A percentile compares a stretch with the other conserved stretches of the same genome.
Conservation (phyloP, 2,329 filamentous ascomycete genomes). For the Magnaporthiopsis poae region DNA sequence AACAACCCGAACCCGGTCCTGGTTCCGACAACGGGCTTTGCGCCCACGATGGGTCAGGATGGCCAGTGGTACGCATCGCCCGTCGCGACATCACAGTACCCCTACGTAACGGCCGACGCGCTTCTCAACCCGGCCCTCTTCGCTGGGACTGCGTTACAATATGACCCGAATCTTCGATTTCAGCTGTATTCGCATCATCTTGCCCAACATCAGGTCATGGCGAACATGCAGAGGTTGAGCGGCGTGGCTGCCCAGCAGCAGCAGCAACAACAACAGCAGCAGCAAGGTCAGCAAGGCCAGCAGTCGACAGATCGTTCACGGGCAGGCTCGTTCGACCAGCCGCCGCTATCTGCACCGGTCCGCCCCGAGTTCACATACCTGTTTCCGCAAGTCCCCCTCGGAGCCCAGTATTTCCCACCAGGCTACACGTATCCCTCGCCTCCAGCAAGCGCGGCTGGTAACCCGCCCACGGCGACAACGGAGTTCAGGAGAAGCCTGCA, state of each 20-base stretch:
- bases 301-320: slow-evolving; percentile 40
- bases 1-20: slow-evolving; percentile 30
- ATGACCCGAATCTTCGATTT: slow-evolving; percentile 25
- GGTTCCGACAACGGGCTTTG: slow-evolving; percentile 26
- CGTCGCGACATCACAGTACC: slow-evolving; percentile 28
- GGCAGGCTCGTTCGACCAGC: slow-evolving; percentile 54
- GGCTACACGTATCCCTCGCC: slow-evolving; percentile 45
- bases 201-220: slow-evolving; percentile 32
- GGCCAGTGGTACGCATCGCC: slow-evolving; percentile 36
- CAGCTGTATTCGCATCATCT: slow-evolving; percentile 36
- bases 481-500: slow-evolving; percentile 51
- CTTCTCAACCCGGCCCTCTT: slow-evolving; percentile 18
- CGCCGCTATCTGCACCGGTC: slow-evolving; percentile 48
- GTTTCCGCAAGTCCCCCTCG: slow-evolving; percentile 29
- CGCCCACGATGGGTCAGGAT: slow-evolving; percentile 34
- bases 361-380: slow-evolving; percentile 45
- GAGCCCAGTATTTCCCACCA: slow-evolving; percentile 33
- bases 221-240: slow-evolving; percentile 33
- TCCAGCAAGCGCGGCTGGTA: slow-evolving; percentile 32
- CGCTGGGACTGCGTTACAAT: neutral
- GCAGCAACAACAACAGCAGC: neutral
- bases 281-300: neutral
- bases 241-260: slow-evolving; percentile 14
- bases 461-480: slow-evolving; percentile 23
- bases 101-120: slow-evolving; percentile 22